Percentiles rank a stretch among this genome's conserved stretches.
phyloP scores from a whole-genome alignment of 73 alveolate species.

The Stentor coeruleus region DNA sequence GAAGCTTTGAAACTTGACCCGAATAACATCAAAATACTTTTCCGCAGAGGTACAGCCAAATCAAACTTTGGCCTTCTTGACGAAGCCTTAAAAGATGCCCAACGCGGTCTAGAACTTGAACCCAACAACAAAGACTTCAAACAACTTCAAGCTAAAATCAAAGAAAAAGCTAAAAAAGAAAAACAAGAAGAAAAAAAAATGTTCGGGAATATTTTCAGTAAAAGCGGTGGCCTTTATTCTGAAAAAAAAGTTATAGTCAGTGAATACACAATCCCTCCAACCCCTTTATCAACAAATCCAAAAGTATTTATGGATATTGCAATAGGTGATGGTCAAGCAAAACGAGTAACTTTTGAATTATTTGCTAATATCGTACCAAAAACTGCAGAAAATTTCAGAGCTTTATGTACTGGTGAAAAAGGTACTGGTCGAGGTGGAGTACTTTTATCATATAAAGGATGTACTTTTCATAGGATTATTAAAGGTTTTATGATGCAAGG shows the following conservation, averaged over 20 bases:
- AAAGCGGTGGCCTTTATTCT: conserved; percentile 61
- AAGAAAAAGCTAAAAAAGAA: conserved; percentile 46
- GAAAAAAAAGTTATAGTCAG: conserved; percentile 63
- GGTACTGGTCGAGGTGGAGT: conserved; percentile 28
- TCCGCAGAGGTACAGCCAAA: conserved; percentile 62
- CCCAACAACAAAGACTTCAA: conserved; percentile 68
- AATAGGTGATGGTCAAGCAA: conserved; percentile 71
- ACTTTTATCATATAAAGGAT: conserved; percentile 70
- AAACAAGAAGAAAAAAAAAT: conserved; percentile 54
- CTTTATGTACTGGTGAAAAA: conserved; percentile 98
- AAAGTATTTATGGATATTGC: conserved; percentile 80
- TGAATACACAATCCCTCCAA: conserved; percentile 51
- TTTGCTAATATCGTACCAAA: conserved; percentile 86
- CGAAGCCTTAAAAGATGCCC: conserved; percentile 62
- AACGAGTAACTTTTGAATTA: conserved; percentile 89
- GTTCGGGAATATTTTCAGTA: conserved; percentile 62
- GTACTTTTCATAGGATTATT: conserved; percentile 79
- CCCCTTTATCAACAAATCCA: conserved; percentile 59
- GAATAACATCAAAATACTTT: conserved; percentile 62
- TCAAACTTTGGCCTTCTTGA: conserved; percentile 42
- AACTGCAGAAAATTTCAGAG: conserved; percentile 96
- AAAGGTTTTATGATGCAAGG: conserved; percentile 85
- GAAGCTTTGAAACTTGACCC: conserved; percentile 63
- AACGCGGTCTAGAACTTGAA: conserved; percentile 57
- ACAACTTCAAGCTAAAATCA: conserved; percentile 46